phyloP scores from a whole-genome alignment of 257 asterid genomes.

The Ilex aquifolium region DNA sequence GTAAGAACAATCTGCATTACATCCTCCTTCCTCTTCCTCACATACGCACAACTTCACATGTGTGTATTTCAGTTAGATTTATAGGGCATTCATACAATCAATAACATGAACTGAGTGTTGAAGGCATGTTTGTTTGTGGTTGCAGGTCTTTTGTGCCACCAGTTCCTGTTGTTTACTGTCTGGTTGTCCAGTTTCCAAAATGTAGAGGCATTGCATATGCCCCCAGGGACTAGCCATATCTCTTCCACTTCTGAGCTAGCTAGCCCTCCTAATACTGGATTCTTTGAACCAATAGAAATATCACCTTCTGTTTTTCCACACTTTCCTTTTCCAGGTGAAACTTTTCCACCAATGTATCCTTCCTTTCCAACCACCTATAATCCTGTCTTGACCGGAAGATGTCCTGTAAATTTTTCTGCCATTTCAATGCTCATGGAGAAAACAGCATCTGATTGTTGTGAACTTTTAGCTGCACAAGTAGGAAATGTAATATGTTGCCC shows the following conservation, averaged over 20 bases:
- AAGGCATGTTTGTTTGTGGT: conserved; percentile 8
- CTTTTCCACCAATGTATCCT: conserved; percentile 93
- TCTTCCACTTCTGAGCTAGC: conserved; percentile 48
- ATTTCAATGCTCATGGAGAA: conserved; percentile 65
- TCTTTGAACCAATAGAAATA: conserved; percentile 84
- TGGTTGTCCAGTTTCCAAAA: conserved; percentile 63
- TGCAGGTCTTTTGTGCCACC: conserved; percentile 67
- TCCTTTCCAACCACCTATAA: conserved; percentile 74
- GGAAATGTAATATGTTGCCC: conserved; percentile 98
- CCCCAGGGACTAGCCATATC: conserved; percentile 27
- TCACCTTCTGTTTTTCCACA: conserved; percentile 86
- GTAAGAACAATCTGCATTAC: neutral
- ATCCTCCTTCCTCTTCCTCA: too few species aligned
- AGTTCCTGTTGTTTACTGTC: conserved; percentile 47
- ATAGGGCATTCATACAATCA: neutral
- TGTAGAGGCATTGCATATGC: conserved; percentile 38
- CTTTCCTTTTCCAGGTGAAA: conserved; percentile 50
- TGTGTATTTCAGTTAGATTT: neutral
- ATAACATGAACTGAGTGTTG: conserved; percentile 3
- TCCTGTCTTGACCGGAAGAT: conserved; percentile 89
- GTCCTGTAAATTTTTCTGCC: conserved; percentile 84
- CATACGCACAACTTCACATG: neutral
- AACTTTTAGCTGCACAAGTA: conserved; percentile 71
- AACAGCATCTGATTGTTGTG: conserved; percentile 89
- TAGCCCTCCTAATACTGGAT: conserved; percentile 63